Evolutionary conservation across 2,329 filamentous ascomycete genomes (phyloP).

Genomic region (Chrysosporium keratinophilum): DNA sequence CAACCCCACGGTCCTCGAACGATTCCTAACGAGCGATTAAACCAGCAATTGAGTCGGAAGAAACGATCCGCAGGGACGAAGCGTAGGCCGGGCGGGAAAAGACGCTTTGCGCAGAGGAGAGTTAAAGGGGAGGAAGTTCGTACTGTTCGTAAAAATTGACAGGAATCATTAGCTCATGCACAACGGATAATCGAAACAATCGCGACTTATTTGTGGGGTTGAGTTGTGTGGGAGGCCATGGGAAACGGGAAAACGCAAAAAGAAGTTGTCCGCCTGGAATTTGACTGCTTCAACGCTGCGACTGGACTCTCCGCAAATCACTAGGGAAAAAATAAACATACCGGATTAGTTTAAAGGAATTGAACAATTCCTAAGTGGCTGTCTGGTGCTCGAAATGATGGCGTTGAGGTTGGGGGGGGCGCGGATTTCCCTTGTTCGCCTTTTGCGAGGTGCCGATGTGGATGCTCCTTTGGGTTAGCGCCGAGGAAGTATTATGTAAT

Average conservation of each 20-base stretch:
- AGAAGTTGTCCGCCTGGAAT: too few relatives aligned
- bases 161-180: slow-evolving; percentile 6
- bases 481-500: neutral
- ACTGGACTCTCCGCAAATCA: neutral
- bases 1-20: slow-evolving; percentile 1
- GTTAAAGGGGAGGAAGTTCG: neutral
- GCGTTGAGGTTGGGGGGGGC: slow-evolving; percentile 6
- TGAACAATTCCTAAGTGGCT: neutral
- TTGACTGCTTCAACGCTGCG: neutral
- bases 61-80: neutral
- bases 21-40: neutral
- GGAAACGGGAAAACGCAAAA: neutral
- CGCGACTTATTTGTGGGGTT: slow-evolving; percentile 12
- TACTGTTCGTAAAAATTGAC: neutral
- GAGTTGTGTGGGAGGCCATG: slow-evolving; percentile 3
- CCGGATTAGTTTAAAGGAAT: slow-evolving; percentile 1
- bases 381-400: neutral
- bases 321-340: neutral
- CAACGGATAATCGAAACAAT: slow-evolving; percentile 3
- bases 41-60: neutral
- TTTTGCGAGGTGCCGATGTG: slow-evolving; percentile 6
- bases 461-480: slow-evolving; percentile 6
- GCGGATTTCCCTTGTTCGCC: slow-evolving; percentile 7
- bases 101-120: neutral
- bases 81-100: neutral